Conservation (phyloP, 371 early-diverging fungal species). For the Circinella umbellata region DNA sequence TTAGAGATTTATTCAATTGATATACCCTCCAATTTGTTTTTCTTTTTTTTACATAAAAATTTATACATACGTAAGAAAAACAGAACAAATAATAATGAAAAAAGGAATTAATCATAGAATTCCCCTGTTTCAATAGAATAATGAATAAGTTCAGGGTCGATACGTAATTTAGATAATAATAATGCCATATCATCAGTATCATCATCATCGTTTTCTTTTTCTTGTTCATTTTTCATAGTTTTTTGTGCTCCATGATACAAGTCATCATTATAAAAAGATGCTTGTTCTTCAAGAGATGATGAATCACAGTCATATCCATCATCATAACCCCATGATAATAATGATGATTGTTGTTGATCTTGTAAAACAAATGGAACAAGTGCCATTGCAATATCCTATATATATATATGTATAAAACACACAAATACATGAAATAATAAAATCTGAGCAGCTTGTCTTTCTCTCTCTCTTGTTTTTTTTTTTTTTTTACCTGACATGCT, state of each 20-base stretch:
- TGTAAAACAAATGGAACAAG: neutral
- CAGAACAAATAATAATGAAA: neutral
- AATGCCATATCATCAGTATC: neutral
- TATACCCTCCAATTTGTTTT: neutral
- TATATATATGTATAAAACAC: too few species aligned
- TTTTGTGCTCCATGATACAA: too few species aligned
- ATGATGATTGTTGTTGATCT: too few species aligned
- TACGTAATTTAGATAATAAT: conserved; percentile 10
- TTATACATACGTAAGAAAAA: neutral
- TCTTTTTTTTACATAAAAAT: neutral
- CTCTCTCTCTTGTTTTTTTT: too few species aligned
- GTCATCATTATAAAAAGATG: too few species aligned
- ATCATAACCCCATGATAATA: neutral
- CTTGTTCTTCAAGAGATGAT: neutral
- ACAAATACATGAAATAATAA: neutral
- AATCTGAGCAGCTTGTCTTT: neutral
- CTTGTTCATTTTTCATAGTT: neutral
- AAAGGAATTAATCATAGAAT: conserved; percentile 10
- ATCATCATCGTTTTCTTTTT: conserved; percentile 16
- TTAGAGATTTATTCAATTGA: conserved; percentile 2
- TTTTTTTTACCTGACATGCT: conserved; percentile 21
- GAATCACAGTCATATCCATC: neutral
- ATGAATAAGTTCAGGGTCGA: conserved; percentile 21
- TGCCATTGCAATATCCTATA: neutral
- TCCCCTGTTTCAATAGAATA: conserved; percentile 15